A percentile compares a stretch with the other conserved stretches of the same genome.
These are phyloP conservation scores for Pelargonium fulgidum DNA, from an alignment of 441 rosid genomes.

Conservation along the genomic window DNA sequence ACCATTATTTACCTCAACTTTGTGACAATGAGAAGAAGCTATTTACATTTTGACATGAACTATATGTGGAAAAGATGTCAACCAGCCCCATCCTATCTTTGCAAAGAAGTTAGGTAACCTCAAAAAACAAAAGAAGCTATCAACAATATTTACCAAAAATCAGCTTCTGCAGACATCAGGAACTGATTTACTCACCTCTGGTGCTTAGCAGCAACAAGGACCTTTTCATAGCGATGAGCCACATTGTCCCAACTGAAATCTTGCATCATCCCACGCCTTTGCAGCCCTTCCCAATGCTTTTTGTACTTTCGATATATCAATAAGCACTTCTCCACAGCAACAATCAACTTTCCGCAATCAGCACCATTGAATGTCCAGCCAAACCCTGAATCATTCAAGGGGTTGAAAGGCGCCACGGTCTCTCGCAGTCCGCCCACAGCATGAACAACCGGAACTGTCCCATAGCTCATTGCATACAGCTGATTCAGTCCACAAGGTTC, in stretches of 20 bases:
- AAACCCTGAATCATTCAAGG: conserved; percentile 59
- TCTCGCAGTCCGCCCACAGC: conserved; percentile 93
- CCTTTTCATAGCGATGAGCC: conserved; percentile 74
- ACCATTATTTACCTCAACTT: too few relatives aligned
- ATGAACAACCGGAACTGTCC: conserved; percentile 84
- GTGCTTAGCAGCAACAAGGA: conserved; percentile 83
- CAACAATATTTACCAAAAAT: background rate
- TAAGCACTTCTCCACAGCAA: conserved; percentile 78
- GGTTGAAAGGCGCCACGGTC: conserved; percentile 77
- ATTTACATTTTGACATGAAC: too few relatives aligned
- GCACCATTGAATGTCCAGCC: conserved; percentile 96
- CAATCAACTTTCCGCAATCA: conserved; percentile 50
- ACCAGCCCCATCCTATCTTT: too few relatives aligned
- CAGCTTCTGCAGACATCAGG: too few relatives aligned
- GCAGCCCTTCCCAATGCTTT: conserved; percentile 85
- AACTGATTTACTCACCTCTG: conserved; percentile 67
- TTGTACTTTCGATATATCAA: conserved; percentile 66
- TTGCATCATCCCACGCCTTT: conserved; percentile 77
- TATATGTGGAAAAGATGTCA: too few relatives aligned
- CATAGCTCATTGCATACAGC: conserved; percentile 93
- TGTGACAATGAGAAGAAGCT: too few relatives aligned
- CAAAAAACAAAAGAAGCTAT: too few relatives aligned
- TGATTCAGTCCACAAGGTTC: conserved; percentile 97
- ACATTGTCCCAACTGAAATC: conserved; percentile 97
- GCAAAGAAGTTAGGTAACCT: too few relatives aligned